Percentiles rank a stretch among this genome's conserved stretches.
Evolutionary conservation across 306 rosid genomes (phyloP).

Genomic region (Styphnolobium japonicum): DNA sequence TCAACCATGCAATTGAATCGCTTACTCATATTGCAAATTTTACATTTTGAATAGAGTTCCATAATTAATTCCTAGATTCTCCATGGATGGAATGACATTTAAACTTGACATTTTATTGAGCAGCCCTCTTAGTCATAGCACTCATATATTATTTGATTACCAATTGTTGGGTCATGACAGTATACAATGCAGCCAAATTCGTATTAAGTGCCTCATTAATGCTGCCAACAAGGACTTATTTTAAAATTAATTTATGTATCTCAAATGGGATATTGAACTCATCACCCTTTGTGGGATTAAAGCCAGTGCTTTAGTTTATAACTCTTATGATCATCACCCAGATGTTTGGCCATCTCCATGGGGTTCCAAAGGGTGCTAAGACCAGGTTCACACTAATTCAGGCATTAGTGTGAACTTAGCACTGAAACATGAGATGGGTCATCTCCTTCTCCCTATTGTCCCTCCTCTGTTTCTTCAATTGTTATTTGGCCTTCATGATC

Average conservation of each 20-base stretch:
- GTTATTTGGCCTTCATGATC: no score
- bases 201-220: neutral
- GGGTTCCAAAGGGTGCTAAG: neutral
- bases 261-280: constrained; percentile 1
- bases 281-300: constrained; percentile 19
- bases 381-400: no score
- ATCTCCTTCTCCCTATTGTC: no score
- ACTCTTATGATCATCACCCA: neutral
- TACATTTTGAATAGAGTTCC: neutral
- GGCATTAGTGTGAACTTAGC: no score
- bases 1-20: neutral
- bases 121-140: neutral
- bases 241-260: neutral
- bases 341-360: constrained; percentile 1
- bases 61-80: neutral
- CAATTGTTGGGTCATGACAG: neutral
- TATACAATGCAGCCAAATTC: neutral
- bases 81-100: neutral
- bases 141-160: neutral
- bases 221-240: neutral
- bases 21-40: neutral
- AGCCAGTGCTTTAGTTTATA: constrained; percentile 12
- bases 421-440: no score
- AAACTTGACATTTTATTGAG: no score
- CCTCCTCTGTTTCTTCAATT: no score